Base-by-base conservation (phyloP, 2,329 filamentous ascomycete genomes). In the Phoma sp. region DNA sequence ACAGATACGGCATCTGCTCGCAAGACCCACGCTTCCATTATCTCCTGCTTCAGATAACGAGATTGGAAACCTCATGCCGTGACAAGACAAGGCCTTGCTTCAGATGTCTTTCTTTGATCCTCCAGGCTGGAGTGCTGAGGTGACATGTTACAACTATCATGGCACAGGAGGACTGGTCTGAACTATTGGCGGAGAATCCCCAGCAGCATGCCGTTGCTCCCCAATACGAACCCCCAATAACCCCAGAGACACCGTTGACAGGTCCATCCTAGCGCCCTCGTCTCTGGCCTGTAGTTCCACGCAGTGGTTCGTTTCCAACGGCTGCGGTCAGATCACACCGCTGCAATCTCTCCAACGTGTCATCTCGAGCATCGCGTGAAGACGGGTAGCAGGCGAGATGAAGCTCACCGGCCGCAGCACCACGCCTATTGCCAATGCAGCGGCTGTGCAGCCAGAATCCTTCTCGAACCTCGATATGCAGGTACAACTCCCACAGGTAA, bases 201-300 rank as follows among this genome's bases (percentile, higher is more conserved):
- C 33, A 39, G n/a, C 47, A 40, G 18, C 18, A 18, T 18, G 18
- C 18, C 18, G 18, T 18, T 44, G 45, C 44, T 45, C 45, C 45
- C 40, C 30, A 45, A 41, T 49, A 54, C 52, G 52, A 46, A 33
- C 18, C 6, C 38, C 40, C 29, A 54, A 49, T 49, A 54, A 41
- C 44, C 40, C 35, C 40, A 49, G 41, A 45, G 36, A 54, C 45
- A 45, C 45, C n/a, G n/a, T 47, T 29, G 24, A 48, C 27, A 24
- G 30, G 30, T 23, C 23, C 36, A 54, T 27, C 18, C 29, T 24
- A 46, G 40, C 52, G 49, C 10, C n/a, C 18, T n/a, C 23, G 14
- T 43, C 4, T 25, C 13, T 40, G 22, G 23, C n/a, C 23, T 41
- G 39, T 32, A 4, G 27, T 40, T 14, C 40, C 35, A 33, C 40